Evolutionary conservation across 2,329 filamentous ascomycete species (phyloP).

Genomic region (Beauveria sp.): DNA sequence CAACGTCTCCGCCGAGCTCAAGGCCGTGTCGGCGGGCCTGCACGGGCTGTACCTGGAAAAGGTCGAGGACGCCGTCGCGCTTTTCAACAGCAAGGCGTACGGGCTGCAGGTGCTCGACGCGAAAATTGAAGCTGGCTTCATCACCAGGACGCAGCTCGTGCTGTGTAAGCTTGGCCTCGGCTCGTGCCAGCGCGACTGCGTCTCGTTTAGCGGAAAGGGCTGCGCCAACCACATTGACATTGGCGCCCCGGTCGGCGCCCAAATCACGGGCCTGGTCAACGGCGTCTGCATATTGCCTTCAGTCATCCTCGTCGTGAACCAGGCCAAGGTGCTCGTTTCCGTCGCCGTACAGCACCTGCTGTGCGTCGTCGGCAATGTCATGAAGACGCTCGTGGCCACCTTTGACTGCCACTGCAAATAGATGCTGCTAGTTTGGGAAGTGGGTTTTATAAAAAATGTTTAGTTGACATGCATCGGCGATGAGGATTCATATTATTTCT

Average conservation of each 20-base stretch:
- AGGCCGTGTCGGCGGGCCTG: slow-evolving; percentile 25
- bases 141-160: slow-evolving; percentile 18
- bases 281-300: slow-evolving; percentile 27
- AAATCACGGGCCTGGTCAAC: slow-evolving; percentile 20
- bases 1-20: slow-evolving; percentile 23
- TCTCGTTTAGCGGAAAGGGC: slow-evolving; percentile 29
- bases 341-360: slow-evolving; percentile 24
- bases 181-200: slow-evolving; percentile 29
- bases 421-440: neutral
- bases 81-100: slow-evolving; percentile 30
- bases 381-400: slow-evolving; percentile 21
- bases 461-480: neutral
- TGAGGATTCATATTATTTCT: neutral
- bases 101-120: slow-evolving; percentile 19
- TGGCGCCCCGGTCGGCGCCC: slow-evolving; percentile 16
- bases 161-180: slow-evolving; percentile 25
- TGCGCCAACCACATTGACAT: slow-evolving; percentile 32
- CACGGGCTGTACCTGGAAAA: slow-evolving; percentile 25
- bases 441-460: neutral
- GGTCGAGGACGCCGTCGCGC: slow-evolving; percentile 23
- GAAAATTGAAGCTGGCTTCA: slow-evolving; percentile 18
- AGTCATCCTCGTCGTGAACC: slow-evolving; percentile 21
- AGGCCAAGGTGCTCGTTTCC: slow-evolving; percentile 19
- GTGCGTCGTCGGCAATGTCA: slow-evolving; percentile 25
- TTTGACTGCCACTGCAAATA: slow-evolving; percentile 28